phyloP scores from a whole-genome alignment of 805 yeast genomes.

The Yamadazyma olivae region DNA sequence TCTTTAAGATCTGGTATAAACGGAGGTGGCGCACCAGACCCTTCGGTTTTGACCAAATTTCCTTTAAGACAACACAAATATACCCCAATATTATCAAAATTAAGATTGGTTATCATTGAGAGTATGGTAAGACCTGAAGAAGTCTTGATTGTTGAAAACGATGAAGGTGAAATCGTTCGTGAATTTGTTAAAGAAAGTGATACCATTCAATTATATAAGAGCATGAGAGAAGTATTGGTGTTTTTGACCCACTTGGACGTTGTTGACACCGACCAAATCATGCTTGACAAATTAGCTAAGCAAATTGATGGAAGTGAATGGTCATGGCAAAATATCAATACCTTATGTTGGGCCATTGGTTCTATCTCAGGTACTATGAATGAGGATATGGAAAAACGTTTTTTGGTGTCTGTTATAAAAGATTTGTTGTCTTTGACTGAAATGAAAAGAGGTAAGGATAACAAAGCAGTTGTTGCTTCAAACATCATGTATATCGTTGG shows the following conservation, averaged over 20 bases:
- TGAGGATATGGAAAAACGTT: conserved; percentile 94
- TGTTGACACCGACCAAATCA: conserved; percentile 86
- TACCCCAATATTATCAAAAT: conserved; percentile 69
- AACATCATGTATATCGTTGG: conserved; percentile 99
- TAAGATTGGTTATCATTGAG: conserved; percentile 92
- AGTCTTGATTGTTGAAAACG: conserved; percentile 93
- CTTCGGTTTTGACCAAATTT: conserved; percentile 68
- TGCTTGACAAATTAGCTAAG: conserved; percentile 86
- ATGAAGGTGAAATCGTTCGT: conserved; percentile 98
- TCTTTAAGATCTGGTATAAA: conserved; percentile 24
- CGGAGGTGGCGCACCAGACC: conserved; percentile 83
- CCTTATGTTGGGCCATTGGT: conserved; percentile 99
- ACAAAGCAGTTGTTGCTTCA: conserved; percentile 99
- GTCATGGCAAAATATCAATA: conserved; percentile 98
- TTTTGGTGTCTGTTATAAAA: conserved; percentile 88
- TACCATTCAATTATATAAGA: conserved; percentile 91
- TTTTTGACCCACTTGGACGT: conserved; percentile 95
- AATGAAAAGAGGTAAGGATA: conserved; percentile 95
- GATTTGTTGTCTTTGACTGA: conserved; percentile 90
- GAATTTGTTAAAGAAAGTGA: conserved; percentile 97
- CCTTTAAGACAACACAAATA: conserved; percentile 87
- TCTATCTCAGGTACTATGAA: conserved; percentile 98
- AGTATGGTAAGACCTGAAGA: conserved; percentile 99
- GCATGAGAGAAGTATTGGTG: conserved; percentile 93
- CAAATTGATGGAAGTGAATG: conserved; percentile 97